Evolutionary conservation across 495 filamentous ascomycete species (phyloP), one percentile per base, ranked within the genome.

Genomic region (Articulospora tetracladia): DNA sequence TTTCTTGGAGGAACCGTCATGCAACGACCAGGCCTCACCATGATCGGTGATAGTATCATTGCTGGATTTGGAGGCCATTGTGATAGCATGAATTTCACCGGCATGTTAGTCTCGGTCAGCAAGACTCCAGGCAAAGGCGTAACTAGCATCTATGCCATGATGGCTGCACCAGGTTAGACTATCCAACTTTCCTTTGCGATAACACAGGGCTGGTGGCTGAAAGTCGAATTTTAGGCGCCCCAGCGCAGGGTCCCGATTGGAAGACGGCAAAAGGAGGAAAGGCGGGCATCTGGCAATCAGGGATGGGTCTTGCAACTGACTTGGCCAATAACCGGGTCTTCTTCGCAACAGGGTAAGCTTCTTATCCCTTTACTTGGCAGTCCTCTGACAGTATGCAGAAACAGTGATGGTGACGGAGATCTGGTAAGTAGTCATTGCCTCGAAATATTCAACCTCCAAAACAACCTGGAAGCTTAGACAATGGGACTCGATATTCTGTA

Each of bases 21-120:
- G 11, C 72, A 77, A 58, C 61, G 74, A 53, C 72, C 75, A 0
- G 64, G 70, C 8, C 51, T 76, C 36, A 62, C 63, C 1, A 58
- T 69, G 28, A 55, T 72, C 10, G 71, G 69, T 23, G 62, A 65
- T n/a, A 65, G 65, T 12, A 63, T 77, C 10, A 66, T 74, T 51
- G 70, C 66, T 19, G 74, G 70, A 0, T 78, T 77, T 57, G 74
- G 72, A 25, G 72, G 74, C 24, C 75, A 77, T 59, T 78, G 75
- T 53, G 75, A 77, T 49, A 62, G 69, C 2, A 76, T 74, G 62
- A 78, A 78, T 53, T 77, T 75, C 58, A 78, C 75, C 1, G 74
- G 75, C 4, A 69, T 66, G 51, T 59, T 76, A 13, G 51, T 74
- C 28, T 66, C 72, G 15, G 59, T 74, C 4, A 71, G 71, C 60